Conservation (phyloP, 805 yeast species). For the Jamesozyma rosinii region DNA sequence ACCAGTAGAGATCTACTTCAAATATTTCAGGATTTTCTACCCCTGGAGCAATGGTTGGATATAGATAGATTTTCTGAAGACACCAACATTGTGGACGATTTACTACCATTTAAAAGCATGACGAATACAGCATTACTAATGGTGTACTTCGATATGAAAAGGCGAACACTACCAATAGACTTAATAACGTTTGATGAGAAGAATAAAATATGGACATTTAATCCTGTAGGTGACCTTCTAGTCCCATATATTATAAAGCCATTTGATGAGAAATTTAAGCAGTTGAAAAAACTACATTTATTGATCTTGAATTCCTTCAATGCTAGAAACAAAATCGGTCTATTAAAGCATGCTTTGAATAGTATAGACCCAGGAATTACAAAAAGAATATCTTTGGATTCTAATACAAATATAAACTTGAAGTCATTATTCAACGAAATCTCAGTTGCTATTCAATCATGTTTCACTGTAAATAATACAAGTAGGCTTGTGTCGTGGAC, state of each 20-base stretch:
- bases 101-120: constrained; percentile 4
- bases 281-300: constrained; percentile 18
- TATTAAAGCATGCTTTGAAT: constrained; percentile 7
- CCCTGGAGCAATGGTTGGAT: constrained; percentile 16
- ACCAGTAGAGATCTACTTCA: constrained; percentile 4
- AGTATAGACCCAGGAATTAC: constrained; percentile 10
- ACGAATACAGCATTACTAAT: constrained; percentile 16
- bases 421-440: constrained; percentile 11
- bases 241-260: constrained; percentile 7
- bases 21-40: constrained; percentile 12
- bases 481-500: constrained; percentile 13
- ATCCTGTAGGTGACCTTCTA: constrained; percentile 3
- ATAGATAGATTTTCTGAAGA: not conserved
- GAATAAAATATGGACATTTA: constrained; percentile 8
- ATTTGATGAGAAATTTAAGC: constrained; percentile 12
- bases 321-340: not conserved
- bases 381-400: constrained; percentile 1
- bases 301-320: constrained; percentile 8
- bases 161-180: constrained; percentile 8
- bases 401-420: constrained; percentile 1
- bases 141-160: constrained; percentile 16
- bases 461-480: constrained; percentile 13
- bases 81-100: not conserved
- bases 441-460: constrained; percentile 9
- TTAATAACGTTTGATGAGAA: constrained; percentile 6